Evolutionary conservation across 2,329 filamentous ascomycete genomes (phyloP), one percentile per base, ranked within the genome.

Genomic region (Orbilia ellipsospora): DNA sequence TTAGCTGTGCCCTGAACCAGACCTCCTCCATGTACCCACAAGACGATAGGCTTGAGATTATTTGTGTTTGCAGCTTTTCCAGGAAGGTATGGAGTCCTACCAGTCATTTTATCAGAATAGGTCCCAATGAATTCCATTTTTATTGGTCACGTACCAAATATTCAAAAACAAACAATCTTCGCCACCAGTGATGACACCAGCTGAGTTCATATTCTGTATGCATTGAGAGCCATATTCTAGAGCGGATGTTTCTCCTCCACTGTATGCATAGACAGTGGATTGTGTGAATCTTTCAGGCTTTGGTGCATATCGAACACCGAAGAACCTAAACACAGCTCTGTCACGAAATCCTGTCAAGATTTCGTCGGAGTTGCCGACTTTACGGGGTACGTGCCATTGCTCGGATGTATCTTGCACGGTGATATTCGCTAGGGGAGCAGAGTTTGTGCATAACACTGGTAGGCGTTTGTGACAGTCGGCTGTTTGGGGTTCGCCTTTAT

Each of bases 91-190:
- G 66, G 56, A 26, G 66, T 69, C 66, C 66, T 5, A 40, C 26
- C 15, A 42, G 8, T 28, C 51, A 12, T 12, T 1, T n/a, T 15
- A 16, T 59, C 23, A 55, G 28, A 3, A 31, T 7, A 3, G 28
- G 7, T 31, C 7, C 7, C 28, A 3, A 31, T 3, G 28, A 7
- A 31, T 31, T 31, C 28, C 28, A 7, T 31, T 4, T 7, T n/a
- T n/a, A n/a, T n/a, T n/a, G n/a, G n/a, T n/a, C 31, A 36, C 13
- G 5, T 36, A 69, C 80, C 82, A 85, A 18, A 86, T 81, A 65
- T 85, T 85, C 44, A 87, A 80, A 55, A 83, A 85, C 6, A 85
- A 79, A 60, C 85, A 86, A 66, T 86, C 85, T 74, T 86, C 85
- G 12, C 78, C 79, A 0, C 83, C 83, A 4, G 23, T 15, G 0